Conservation (phyloP, 306 rosid genomes). For the Prosopis cineraria region DNA sequence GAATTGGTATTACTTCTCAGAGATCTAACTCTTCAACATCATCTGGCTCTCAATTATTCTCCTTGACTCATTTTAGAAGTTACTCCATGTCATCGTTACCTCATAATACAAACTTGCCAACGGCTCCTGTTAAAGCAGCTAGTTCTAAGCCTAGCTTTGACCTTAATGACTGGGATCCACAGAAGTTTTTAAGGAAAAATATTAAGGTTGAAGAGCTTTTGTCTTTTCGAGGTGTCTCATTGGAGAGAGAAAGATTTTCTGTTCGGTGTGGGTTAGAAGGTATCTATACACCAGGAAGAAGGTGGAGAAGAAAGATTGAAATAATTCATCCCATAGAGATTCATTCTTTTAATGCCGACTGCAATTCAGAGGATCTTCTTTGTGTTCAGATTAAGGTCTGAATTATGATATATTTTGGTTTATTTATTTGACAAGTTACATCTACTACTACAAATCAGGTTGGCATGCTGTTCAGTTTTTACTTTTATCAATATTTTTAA, state of each 20-base stretch:
- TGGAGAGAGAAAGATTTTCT: slow-evolving; percentile 89
- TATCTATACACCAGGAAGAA: slow-evolving; percentile 83
- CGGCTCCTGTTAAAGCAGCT: slow-evolving; percentile 62
- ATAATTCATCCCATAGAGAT: slow-evolving; percentile 84
- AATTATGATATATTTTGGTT: slow-evolving; percentile 31
- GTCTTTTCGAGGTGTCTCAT: slow-evolving; percentile 87
- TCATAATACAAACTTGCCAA: slow-evolving; percentile 54
- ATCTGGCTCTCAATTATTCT: slow-evolving; percentile 70
- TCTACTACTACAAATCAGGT: background rate
- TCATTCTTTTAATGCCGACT: slow-evolving; percentile 79
- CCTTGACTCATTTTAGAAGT: slow-evolving; percentile 80
- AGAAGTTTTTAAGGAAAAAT: slow-evolving; percentile 52
- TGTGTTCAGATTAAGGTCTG: slow-evolving; percentile 93
- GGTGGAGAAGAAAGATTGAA: slow-evolving; percentile 94
- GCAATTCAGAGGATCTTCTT: slow-evolving; percentile 88
- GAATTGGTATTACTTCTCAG: slow-evolving; percentile 60
- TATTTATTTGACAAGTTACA: slow-evolving; percentile 28
- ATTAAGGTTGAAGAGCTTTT: slow-evolving; percentile 59
- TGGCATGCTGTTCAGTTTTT: slow-evolving; percentile 27
- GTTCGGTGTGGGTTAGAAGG: slow-evolving; percentile 95
- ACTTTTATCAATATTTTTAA: slow-evolving; percentile 29
- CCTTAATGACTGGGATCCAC: slow-evolving; percentile 78
- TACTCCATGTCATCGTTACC: slow-evolving; percentile 97
- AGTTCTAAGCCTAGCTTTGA: slow-evolving; percentile 86
- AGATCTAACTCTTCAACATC: slow-evolving; percentile 51